Base-by-base conservation (phyloP, 768 basidiomycete species). In the Suillus occidentalis region DNA sequence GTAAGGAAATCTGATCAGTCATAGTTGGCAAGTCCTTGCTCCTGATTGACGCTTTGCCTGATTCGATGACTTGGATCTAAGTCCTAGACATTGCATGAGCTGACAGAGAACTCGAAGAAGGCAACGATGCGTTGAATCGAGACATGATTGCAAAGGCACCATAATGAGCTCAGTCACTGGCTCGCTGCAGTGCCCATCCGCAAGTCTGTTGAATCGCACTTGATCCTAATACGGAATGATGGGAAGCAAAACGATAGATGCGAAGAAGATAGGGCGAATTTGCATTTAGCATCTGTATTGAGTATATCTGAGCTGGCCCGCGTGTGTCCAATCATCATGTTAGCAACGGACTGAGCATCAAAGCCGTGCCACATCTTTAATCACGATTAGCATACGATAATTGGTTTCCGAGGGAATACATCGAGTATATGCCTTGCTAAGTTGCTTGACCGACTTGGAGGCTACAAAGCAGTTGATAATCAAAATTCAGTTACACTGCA, bases 31-130 rank as follows among this genome's bases (percentile, higher is more conserved):
- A 40, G 60, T 45, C 36, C 12, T 43, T 47, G 39, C 22, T 42
- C 60, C 40, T 34, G 60, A 60, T 61, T 61, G 39, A 37, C 22
- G 36, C 25, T 34, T 65, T 60, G 60, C 60, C 45, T 34, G 47
- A 40, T 45, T 62, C 16, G 20, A 28, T 61, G 60, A 49, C 59
- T 43, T 55, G 59, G 34, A 60, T 64, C 49, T 20, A 61, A 34
- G 39, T 31, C 43, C 12, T 60, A 28, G 64, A 62, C 64, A 65
- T 36, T 39, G 39, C 12, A 65, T 22, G 39, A 61, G 20, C 39
- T 60, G 58, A 34, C 28, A 65, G 47, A 40, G 64, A 65, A 65
- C 40, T 61, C 47, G 64, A 64, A 64, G 63, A 47, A 42, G 43
- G 37, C 22, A 34, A 64, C 45, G 60, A 42, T 36, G 36, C 6